Base-by-base conservation (phyloP, 257 asterid genomes). In the Petunia axillaris region DNA sequence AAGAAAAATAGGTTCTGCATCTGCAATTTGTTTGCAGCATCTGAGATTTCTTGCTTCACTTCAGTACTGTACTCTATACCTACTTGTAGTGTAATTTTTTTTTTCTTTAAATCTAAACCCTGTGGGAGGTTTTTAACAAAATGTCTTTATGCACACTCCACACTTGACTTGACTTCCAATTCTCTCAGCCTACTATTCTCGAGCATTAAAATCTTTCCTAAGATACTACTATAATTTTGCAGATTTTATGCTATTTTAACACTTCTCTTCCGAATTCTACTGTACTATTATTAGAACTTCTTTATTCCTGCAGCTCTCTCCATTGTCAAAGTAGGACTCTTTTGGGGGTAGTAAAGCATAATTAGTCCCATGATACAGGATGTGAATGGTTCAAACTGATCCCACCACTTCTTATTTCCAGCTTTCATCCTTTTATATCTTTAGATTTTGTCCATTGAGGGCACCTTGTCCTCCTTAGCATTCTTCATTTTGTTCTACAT, bases 1-100 rank as follows among this genome's bases (percentile, higher is more conserved):
- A 70, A 36, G 36, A 58, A 36, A 35, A 58, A 58, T 3, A 58
- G 64, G 64, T 58, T 35, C 10, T 58, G 64, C 64, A 58, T 58
- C 64, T 58, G 64, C 64, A 58, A 58, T 58, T 36, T n/a, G n/a
- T 58, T 58, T 58, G 64, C 64, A n/a, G 37, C 64, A n/a, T 54
- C 64, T 58, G 36, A 58, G 35, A 15, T 6, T 58, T 58, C 36
- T 58, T 58, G 64, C 64, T 58, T 58, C 64, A 58, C 63, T 57
- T 57, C 36, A 15, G 9, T 15, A 57, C 9, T 57, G 36, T 57
- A 57, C 37, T n/a, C 64, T 58, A 15, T 55, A 15, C 36, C 8
- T 57, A 57, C 8, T 57, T 57, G 15, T n/a, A 14, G 63, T 57
- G 7, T 57, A 25, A 25, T 25, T 25, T 25, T 25, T n/a, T 15